Conservation (phyloP, 108 stramenopile genomes). For the Mediolabrus comicus region DNA sequence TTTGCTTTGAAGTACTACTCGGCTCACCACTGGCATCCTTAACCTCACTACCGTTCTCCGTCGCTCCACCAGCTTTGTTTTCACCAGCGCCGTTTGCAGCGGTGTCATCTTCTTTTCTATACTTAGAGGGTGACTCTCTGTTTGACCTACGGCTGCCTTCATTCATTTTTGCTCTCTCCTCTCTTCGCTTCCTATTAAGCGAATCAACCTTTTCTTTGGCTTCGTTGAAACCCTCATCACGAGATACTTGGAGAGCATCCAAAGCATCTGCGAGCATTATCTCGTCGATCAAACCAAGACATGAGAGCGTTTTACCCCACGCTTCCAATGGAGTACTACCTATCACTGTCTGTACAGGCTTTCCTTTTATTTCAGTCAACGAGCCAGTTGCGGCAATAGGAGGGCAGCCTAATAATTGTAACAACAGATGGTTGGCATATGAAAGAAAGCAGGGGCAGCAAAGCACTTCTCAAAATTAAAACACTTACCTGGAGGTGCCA, state of each 20-base stretch:
- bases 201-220: constrained; percentile 43
- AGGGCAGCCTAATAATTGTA: constrained; percentile 14
- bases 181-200: constrained; percentile 35
- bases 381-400: constrained; percentile 43
- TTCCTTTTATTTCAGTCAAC: constrained; percentile 61
- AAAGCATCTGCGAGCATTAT: constrained; percentile 61
- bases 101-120: not conserved
- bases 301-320: constrained; percentile 71
- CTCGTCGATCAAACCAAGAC: constrained; percentile 80
- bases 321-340: constrained; percentile 72
- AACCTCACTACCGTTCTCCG: constrained; percentile 4
- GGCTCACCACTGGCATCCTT: constrained; percentile 4
- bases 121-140: constrained; percentile 2
- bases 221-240: constrained; percentile 44
- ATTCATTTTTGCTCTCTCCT: constrained; percentile 33
- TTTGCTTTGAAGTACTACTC: not conserved
- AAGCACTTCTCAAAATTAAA: not conserved
- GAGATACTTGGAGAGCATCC: constrained; percentile 37
- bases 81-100: constrained; percentile 5
- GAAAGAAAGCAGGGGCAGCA: not conserved
- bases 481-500: constrained; percentile 70
- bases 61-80: not conserved
- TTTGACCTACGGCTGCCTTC: not conserved
- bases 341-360: constrained; percentile 62
- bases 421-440: not conserved